Base-by-base conservation (phyloP, 2,329 filamentous ascomycete genomes). In the Pseudogymnoascus verrucosus region DNA sequence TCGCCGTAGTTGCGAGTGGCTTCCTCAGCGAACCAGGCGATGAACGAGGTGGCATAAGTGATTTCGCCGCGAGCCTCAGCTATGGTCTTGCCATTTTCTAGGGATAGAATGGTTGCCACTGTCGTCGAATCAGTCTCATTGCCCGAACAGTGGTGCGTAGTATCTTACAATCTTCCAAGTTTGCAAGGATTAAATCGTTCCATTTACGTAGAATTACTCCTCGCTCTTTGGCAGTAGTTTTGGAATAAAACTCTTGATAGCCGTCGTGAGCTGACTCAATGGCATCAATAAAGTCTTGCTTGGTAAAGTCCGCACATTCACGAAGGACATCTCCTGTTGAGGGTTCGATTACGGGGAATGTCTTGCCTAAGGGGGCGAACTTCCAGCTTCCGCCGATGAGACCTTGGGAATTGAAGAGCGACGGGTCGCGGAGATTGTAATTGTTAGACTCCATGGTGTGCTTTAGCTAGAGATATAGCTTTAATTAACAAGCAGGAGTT, bases 1-100 rank as follows among this genome's bases (percentile, higher is more conserved):
- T 81, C 81, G 14, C 89, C 89, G 26, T 82, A 79, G n/a, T 87
- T 80, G 34, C 84, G 78, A 73, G 87, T 78, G 70, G 84, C 84
- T 69, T 87, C 84, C 2, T 84, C 84, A 4, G 80, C 78, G 69
- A 84, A 83, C 81, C 80, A 83, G 80, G 80, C 83, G 36, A 71
- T 73, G 69, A 83, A 84, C 5, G 80, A 80, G 26, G 79, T 73
- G 1, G 80, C 78, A 70, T 83, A 84, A 68, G 82, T 80, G 42
- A 84, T 73, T 69, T 84, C 81, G 28, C 79, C 81, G 62, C 80
- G 78, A 4, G 79, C 76, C 69, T 83, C 81, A 3, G 76, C 73
- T 26, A 80, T 74, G 7, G 81, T 81, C 70, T 83, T 83, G 36
- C 81, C 81, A 4, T 80, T 82, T 72, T 84, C 83, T 67, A 86